Percentiles rank a stretch among this genome's conserved stretches.
Evolutionary conservation across 1,284 basidiomycete genomes (phyloP).

Genomic region (Megacollybia platyphylla): DNA sequence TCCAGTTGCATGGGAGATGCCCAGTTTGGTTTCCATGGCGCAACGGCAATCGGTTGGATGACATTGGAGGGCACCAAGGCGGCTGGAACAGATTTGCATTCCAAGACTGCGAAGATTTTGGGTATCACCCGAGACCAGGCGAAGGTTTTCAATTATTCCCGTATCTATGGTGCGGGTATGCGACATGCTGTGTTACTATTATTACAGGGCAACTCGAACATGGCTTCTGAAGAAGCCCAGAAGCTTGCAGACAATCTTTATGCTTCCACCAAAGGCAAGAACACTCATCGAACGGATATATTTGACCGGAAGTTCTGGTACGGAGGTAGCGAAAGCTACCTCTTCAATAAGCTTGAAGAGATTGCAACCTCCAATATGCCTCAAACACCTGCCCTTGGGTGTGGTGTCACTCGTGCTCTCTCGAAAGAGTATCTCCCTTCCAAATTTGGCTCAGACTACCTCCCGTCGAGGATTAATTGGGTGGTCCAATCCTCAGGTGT

Average conservation of each 20-base stretch:
- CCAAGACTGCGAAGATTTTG: constrained; percentile 90
- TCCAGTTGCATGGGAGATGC: constrained; percentile 98
- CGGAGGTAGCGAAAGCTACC: constrained; percentile 90
- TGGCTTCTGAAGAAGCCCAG: constrained; percentile 73
- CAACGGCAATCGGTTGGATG: constrained; percentile 99
- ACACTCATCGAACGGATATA: constrained; percentile 56
- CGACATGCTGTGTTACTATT: constrained; percentile 86
- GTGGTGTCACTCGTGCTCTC: constrained; percentile 87
- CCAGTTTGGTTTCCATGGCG: constrained; percentile 95
- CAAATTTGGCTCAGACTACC: constrained; percentile 74
- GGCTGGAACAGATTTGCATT: constrained; percentile 92
- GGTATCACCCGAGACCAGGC: constrained; percentile 92
- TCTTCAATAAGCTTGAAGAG: constrained; percentile 99
- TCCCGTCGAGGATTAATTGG: constrained; percentile 98
- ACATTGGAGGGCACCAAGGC: constrained; percentile 98
- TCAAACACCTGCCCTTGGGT: constrained; percentile 87
- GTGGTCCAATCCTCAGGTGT: constrained; percentile 98
- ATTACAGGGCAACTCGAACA: constrained; percentile 75
- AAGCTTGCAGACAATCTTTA: constrained; percentile 81
- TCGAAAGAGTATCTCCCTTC: constrained; percentile 80
- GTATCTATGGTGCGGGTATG: constrained; percentile 97
- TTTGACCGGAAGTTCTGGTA: constrained; percentile 89
- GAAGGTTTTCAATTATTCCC: constrained; percentile 98
- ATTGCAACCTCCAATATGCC: constrained; percentile 85
- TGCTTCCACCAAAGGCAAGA: constrained; percentile 88